phyloP scores from a whole-genome alignment of 139 green algal genomes.

The Chlamydomonas sphaeroides region DNA sequence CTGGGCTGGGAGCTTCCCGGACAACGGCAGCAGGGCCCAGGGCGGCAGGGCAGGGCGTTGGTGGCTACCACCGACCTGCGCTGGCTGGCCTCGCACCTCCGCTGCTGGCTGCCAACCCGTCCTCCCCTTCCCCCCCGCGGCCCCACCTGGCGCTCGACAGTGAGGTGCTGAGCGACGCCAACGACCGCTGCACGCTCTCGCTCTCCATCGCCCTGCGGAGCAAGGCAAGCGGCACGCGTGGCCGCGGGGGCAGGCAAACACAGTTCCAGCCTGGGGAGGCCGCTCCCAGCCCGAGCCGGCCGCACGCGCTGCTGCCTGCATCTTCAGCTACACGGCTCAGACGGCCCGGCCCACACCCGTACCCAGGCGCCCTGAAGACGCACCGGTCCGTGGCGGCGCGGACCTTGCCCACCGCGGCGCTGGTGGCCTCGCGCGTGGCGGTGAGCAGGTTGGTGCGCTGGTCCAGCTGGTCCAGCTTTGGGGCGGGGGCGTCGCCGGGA shows the following conservation, averaged over 20 bases:
- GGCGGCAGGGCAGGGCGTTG: no score
- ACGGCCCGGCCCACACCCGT: no score
- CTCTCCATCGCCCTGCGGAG: conserved; percentile 2
- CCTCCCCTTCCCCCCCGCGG: no score
- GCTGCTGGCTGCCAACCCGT: not conserved
- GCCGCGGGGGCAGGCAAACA: no score
- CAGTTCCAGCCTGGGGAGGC: no score
- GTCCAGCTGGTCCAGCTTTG: conserved; percentile 30
- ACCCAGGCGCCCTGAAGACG: no score
- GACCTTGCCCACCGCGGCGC: conserved; percentile 12
- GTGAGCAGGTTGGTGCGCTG: conserved; percentile 16
- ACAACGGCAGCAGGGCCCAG: no score
- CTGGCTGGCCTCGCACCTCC: not conserved
- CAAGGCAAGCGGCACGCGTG: no score
- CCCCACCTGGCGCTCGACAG: conserved; percentile 10
- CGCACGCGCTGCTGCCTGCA: no score
- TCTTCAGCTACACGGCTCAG: no score
- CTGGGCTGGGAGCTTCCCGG: no score
- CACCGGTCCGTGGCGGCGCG: conserved; percentile 6
- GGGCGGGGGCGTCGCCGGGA: not conserved
- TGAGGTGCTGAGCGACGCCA: not conserved
- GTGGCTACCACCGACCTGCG: not conserved
- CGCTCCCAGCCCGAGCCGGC: no score
- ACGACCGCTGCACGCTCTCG: conserved; percentile 8
- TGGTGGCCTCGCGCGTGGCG: conserved; percentile 25